phyloP scores from a whole-genome alignment of 2,329 filamentous ascomycete species.

The Cordyceps cicadae region DNA sequence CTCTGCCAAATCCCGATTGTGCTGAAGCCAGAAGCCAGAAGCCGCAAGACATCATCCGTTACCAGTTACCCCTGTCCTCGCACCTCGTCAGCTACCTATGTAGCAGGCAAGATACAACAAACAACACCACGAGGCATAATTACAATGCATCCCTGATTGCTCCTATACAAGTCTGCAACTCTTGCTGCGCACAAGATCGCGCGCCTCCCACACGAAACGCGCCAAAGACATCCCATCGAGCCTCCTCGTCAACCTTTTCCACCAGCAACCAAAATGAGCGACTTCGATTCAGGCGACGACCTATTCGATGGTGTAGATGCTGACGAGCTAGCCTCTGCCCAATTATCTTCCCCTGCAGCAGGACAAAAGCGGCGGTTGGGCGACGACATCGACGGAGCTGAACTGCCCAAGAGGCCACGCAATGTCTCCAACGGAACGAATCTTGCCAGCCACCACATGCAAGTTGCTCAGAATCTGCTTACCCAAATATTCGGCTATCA shows the following conservation, averaged over 20 bases:
- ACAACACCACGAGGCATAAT: not conserved
- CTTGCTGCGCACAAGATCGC: not conserved
- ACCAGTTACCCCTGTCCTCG: not conserved
- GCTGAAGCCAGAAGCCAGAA: too few species aligned
- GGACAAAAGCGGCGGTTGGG: not conserved
- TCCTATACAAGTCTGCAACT: not conserved
- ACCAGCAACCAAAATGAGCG: conserved; percentile 3
- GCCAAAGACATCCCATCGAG: not conserved
- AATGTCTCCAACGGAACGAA: conserved; percentile 1
- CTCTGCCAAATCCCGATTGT: too few species aligned
- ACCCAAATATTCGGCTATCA: conserved; percentile 31
- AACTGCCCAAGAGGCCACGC: not conserved
- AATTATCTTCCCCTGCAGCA: not conserved
- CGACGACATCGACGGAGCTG: not conserved
- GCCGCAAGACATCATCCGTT: not conserved
- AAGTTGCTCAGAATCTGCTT: conserved; percentile 24
- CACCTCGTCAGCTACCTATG: not conserved
- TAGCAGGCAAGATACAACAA: not conserved
- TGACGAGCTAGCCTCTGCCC: conserved; percentile 8
- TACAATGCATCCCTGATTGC: not conserved
- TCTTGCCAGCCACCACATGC: not conserved
- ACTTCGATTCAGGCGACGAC: conserved; percentile 21
- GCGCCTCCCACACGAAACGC: not conserved
- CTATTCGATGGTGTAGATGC: conserved; percentile 18
- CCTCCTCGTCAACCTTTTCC: not conserved